These are phyloP conservation scores for Nicotiana attenuata DNA, from an alignment of 257 asterid species.

Conservation along the genomic window DNA sequence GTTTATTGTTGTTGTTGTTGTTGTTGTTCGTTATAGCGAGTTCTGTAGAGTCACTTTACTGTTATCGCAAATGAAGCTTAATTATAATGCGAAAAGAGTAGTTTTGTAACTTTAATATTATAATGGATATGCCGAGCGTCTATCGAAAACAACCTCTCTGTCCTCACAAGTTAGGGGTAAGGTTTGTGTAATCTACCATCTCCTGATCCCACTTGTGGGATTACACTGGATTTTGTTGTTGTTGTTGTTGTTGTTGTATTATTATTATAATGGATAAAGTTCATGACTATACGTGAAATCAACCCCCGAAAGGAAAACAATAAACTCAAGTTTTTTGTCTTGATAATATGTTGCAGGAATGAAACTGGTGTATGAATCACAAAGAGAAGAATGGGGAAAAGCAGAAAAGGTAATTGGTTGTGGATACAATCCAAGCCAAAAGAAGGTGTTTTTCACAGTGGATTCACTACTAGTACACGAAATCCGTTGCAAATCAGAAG, in stretches of 20 bases:
- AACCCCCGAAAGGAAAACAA: neutral
- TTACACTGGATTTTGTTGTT: neutral
- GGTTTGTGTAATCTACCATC: too few relatives aligned
- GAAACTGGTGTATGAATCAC: constrained; percentile 48
- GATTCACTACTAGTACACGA: constrained; percentile 66
- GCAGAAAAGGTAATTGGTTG: constrained; percentile 63
- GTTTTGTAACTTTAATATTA: neutral
- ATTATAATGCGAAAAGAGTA: neutral
- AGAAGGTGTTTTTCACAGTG: constrained; percentile 66
- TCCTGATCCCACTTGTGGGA: too few relatives aligned
- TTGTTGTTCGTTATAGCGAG: too few relatives aligned
- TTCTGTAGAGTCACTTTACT: too few relatives aligned
- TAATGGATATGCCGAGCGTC: too few relatives aligned
- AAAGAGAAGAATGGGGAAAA: constrained; percentile 47
- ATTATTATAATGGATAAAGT: neutral
- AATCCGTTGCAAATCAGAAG: constrained; percentile 69
- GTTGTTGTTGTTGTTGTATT: too few relatives aligned
- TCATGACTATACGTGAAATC: neutral
- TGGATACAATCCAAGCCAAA: constrained; percentile 74
- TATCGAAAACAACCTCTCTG: too few relatives aligned
- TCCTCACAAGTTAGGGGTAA: too few relatives aligned
- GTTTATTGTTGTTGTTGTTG: neutral
- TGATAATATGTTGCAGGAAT: constrained; percentile 36
- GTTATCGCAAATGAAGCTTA: too few relatives aligned
- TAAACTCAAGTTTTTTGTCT: neutral